These are phyloP conservation scores for Beta lomatogona DNA, from an alignment of 179 eudicot genomes.

Conservation along the genomic window DNA sequence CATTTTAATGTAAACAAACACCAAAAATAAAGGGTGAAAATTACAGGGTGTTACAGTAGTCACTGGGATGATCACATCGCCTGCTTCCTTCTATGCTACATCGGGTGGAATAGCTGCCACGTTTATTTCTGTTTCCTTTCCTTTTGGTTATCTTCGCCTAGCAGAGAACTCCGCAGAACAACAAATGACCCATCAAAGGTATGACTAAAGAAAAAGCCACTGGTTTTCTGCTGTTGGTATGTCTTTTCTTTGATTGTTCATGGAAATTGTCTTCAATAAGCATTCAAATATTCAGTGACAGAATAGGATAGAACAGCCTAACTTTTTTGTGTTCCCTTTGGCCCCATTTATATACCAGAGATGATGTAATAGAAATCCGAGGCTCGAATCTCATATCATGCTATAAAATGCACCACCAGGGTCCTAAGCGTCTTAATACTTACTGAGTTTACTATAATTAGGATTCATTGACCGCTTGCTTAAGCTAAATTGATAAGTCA, in stretches of 20 bases:
- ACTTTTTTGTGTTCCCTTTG: not conserved
- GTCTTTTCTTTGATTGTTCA: not conserved
- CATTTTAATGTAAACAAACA: too few relatives aligned
- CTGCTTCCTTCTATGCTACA: constrained; percentile 74
- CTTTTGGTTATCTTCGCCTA: constrained; percentile 85
- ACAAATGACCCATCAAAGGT: constrained; percentile 94
- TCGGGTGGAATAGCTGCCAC: constrained; percentile 87
- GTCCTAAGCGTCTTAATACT: not conserved
- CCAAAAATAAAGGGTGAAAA: too few relatives aligned
- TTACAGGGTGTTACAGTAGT: too few relatives aligned
- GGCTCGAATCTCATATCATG: not conserved
- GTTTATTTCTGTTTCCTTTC: constrained; percentile 82
- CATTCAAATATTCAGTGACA: not conserved
- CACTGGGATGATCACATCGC: constrained; percentile 86
- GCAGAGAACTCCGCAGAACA: constrained; percentile 76
- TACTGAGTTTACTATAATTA: not conserved
- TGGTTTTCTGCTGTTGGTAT: not conserved
- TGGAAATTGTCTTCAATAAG: not conserved
- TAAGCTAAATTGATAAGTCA: too few relatives aligned
- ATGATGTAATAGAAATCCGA: constrained; percentile 1
- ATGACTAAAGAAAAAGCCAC: constrained; percentile 1
- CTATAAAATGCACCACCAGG: not conserved
- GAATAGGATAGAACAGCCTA: not conserved
- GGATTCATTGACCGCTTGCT: not conserved
- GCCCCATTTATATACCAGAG: not conserved